phyloP scores from a whole-genome alignment of 129 eudicot species.

The Daucus carota region DH1_v3.0 NC_030382.2:41213001-41213500 shows the following conservation, averaged over 20 bases:
- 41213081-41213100: neutral
- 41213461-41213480: constrained; percentile 78
- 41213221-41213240: constrained; percentile 87
- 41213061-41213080: neutral
- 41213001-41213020: neutral
- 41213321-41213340: constrained; percentile 83
- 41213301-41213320: constrained; percentile 80
- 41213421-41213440: constrained; percentile 71
- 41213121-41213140: neutral
- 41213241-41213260: constrained; percentile 67
- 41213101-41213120: neutral
- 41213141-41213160: constrained; percentile 53
- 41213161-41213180: constrained; percentile 89
- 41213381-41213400: constrained; percentile 78
- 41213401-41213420: constrained; percentile 58
- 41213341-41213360: constrained; percentile 99
- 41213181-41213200: constrained; percentile 84
- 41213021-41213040: neutral
- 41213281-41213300: constrained; percentile 64
- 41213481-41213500: constrained; percentile 35
- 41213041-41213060: neutral
- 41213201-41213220: constrained; percentile 91
- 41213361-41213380: constrained; percentile 83
- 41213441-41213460: constrained; percentile 61
- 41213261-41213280: constrained; percentile 60